A percentile compares a stretch with the other conserved stretches of the same genome.
phyloP scores from a whole-genome alignment of 2,329 filamentous ascomycete genomes.

The Exophiala xenobiotica region DNA sequence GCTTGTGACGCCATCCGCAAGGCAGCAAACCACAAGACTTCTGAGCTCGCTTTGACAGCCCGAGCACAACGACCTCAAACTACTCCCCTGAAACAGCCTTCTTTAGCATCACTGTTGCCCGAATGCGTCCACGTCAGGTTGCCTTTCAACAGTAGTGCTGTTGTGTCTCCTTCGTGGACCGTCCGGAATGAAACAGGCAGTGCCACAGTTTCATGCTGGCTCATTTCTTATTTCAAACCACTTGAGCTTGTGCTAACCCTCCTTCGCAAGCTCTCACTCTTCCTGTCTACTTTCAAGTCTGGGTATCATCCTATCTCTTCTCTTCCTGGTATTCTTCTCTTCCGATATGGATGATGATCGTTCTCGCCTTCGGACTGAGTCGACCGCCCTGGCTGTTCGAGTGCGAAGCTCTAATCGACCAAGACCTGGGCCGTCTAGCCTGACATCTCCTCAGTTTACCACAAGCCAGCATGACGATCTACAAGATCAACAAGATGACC shows the following conservation, averaged over 20 bases:
- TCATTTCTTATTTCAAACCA: neutral
- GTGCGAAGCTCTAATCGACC: neutral
- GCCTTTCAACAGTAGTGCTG: too few species aligned
- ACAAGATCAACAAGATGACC: slow-evolving; percentile 4
- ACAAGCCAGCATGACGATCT: neutral
- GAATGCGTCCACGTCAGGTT: too few species aligned
- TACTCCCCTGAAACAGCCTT: too few species aligned
- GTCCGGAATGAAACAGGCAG: too few species aligned
- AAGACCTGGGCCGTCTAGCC: neutral
- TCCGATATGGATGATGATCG: neutral
- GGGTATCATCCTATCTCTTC: neutral
- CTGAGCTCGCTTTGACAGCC: neutral
- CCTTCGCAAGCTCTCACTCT: neutral
- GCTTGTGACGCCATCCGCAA: neutral
- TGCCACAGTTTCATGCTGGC: too few species aligned
- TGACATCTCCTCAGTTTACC: slow-evolving; percentile 1
- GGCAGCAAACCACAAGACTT: neutral
- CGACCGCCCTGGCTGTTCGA: neutral
- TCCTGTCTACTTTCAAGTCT: neutral
- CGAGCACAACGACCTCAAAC: neutral
- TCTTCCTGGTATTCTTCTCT: neutral
- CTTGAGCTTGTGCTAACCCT: neutral
- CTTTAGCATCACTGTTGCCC: too few species aligned
- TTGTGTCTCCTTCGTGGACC: too few species aligned
- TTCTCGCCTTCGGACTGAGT: neutral